Base-by-base conservation (phyloP, 768 basidiomycete species). In the Hypholoma fasciculare region DNA sequence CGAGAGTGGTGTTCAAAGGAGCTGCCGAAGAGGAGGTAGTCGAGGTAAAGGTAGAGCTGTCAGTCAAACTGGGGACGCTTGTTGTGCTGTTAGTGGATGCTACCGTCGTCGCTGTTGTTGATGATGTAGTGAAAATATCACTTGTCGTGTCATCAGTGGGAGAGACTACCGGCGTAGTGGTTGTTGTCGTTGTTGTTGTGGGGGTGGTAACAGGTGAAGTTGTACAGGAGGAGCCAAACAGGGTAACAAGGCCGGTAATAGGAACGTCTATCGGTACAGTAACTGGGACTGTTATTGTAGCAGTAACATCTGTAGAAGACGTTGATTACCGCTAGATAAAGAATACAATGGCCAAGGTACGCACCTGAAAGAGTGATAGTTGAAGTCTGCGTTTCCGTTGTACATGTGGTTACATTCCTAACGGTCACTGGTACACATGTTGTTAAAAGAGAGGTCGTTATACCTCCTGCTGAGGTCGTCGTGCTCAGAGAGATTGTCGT, bases 201-300 rank as follows among this genome's bases (percentile, higher is more conserved):
- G 53, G 56, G 5, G 56, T 52, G 8, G 39, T 36, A 2, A 19
- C 13, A 27, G 56, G 44, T 9, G 61, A 52, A 19, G 55, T 65
- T 34, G 61, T 58, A 57, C 69, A 69, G n/a, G 67, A 65, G 13
- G 67, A 62, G 16, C 68, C 64, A 58, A 63, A 71, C 2, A 71
- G 56, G 13, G 68, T 71, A 42, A 56, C 54, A 9, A 60, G 30
- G 43, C 20, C 57, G 44, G 70, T 71, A 27, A 69, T 51, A 5
- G 61, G 65, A 20, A 67, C 52, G 38, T 66, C 58, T 26, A 62
- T 61, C 1, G 63, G 60, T 19, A 49, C 54, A 20, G 68, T 71
- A 16, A 65, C 47, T 42, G 63, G 60, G 14, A 63, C 49, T 23
- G 61, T 64, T 3, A 63, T 27, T 38, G 60, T 63, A 30, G 63